Percentiles rank a stretch among this genome's conserved stretches.
Evolutionary conservation across 2,329 filamentous ascomycete species (phyloP).

Genomic region (Apiospora sp.): DNA sequence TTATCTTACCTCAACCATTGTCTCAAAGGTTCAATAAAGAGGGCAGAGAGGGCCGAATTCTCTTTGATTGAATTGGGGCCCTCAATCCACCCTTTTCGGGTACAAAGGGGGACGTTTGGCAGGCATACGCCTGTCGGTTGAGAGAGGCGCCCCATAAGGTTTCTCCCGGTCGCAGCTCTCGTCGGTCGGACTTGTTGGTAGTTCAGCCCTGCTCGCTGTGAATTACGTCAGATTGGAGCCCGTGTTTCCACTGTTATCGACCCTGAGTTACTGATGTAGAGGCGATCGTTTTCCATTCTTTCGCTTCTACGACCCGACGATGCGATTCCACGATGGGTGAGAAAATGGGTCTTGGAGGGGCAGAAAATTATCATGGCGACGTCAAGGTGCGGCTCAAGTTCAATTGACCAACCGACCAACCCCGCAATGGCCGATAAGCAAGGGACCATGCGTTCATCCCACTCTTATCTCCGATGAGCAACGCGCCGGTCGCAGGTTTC

Average conservation of each 20-base stretch:
- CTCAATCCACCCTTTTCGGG: neutral
- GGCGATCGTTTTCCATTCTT: neutral
- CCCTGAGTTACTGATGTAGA: neutral
- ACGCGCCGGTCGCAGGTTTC: neutral
- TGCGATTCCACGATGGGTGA: constrained; percentile 1
- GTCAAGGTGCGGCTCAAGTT: constrained; percentile 17
- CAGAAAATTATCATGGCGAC: neutral
- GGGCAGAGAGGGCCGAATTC: neutral
- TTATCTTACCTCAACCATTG: neutral
- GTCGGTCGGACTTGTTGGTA: neutral
- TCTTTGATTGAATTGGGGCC: neutral
- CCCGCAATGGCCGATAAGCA: constrained; percentile 13
- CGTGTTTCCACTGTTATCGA: neutral
- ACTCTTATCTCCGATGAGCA: neutral
- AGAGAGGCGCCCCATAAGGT: neutral
- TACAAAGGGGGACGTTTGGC: neutral
- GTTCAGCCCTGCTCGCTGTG: constrained; percentile 4
- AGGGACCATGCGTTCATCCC: constrained; percentile 15
- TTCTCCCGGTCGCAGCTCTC: neutral
- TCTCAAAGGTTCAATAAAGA: neutral
- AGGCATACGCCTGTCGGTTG: neutral
- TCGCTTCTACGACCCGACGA: constrained; percentile 4
- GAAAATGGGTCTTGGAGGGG: neutral
- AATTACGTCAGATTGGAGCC: constrained; percentile 11
- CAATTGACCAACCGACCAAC: neutral